phyloP scores from a whole-genome alignment of 352 stramenopile genomes.

The Pythium folliculosum region DNA sequence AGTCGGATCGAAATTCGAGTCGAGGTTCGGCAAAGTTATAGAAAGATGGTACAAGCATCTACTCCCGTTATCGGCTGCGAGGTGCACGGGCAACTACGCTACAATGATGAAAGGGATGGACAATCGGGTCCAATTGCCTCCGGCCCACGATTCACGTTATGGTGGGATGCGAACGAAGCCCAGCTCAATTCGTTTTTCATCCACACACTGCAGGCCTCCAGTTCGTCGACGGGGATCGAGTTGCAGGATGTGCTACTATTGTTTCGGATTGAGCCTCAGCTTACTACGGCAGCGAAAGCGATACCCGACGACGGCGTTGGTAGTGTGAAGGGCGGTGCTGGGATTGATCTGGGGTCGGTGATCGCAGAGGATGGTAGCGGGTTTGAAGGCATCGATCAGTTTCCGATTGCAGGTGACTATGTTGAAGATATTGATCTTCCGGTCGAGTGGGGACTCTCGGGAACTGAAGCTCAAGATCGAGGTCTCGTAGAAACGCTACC shows the following conservation, averaged over 20 bases:
- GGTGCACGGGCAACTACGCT: slow-evolving; percentile 37
- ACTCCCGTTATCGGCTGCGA: slow-evolving; percentile 37
- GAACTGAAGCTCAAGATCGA: neutral
- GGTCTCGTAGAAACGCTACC: neutral
- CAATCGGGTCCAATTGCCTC: neutral
- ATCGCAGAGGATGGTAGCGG: neutral
- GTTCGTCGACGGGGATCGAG: slow-evolving; percentile 4
- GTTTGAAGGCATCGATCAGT: neutral
- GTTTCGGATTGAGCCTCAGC: slow-evolving; percentile 20
- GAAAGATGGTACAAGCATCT: neutral
- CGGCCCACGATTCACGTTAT: slow-evolving; percentile 44
- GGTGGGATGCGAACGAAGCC: slow-evolving; percentile 49
- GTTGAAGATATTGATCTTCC: slow-evolving; percentile 18
- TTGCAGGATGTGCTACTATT: slow-evolving; percentile 2
- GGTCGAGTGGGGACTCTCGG: slow-evolving; percentile 5
- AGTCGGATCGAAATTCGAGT: slow-evolving; percentile 22
- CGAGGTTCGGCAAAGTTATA: slow-evolving; percentile 13
- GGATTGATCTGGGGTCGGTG: slow-evolving; percentile 11
- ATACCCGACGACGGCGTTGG: neutral
- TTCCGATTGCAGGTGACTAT: neutral
- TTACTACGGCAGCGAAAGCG: neutral
- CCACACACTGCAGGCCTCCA: slow-evolving; percentile 31
- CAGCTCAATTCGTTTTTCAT: slow-evolving; percentile 51
- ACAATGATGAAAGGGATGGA: slow-evolving; percentile 1
- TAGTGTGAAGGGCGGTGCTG: slow-evolving; percentile 6